Base-by-base conservation (phyloP, 2,329 filamentous ascomycete species). In the Calonectria fujianensis region DNA sequence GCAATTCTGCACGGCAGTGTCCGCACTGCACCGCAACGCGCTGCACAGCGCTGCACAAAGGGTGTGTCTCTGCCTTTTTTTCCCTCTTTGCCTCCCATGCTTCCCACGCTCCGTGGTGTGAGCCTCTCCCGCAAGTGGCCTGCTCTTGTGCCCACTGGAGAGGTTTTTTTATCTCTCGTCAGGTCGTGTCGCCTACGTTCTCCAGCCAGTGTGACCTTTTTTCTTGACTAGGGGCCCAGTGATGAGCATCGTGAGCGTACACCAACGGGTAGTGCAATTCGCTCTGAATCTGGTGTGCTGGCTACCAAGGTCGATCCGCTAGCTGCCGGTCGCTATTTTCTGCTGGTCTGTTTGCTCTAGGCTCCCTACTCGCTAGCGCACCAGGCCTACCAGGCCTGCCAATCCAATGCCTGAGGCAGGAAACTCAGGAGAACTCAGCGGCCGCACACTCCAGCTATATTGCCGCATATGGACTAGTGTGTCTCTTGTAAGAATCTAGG, bases 1-100 rank as follows among this genome's bases (percentile, higher is more conserved):
- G 75, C 74, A 78, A 70, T 77, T 80, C 78, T 81, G 80, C 77
- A 81, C 80, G 78, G 78, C 78, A 59, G 74, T 70, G 75, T 66
- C 74, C 77, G 76, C 73, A 78, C 72, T 78, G 77, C 66, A 65
- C 71, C 73, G 73, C 78, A 50, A 39, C 64, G 29, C 35, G 9
- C 31, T 75, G 71, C 74, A 69, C 76, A 66, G 63, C 72, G 69
- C 73, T 79, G 76, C 77, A 74, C 73, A 70, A 77, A 52, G 73
- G 77, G 73, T 76, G 71, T 67, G 71, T 67, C 37, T 48, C 41
- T 31, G 29, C 18, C 39, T 69, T 27, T 69, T 69, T 68, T 37
- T 50, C 67, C 37, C 72, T 74, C 75, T 70, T 59, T 77, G 65
- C 70, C 77, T 77, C 74, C 73, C 74, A 69, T 51, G 63, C 24